Base-by-base conservation (phyloP, 495 filamentous ascomycete genomes). In the Lophium mytilinum region DNA sequence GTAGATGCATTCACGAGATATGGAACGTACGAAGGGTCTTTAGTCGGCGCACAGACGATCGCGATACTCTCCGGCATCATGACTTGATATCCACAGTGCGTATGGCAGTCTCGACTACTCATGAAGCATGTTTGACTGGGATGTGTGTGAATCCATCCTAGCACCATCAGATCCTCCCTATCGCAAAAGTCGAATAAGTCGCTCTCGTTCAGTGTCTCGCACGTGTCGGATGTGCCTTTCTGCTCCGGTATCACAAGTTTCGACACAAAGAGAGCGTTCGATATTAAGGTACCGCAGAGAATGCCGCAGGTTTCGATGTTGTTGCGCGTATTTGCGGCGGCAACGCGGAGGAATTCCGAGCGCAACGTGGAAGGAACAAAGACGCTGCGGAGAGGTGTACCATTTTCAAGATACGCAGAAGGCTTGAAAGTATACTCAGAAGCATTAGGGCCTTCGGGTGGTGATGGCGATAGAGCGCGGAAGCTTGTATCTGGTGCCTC, bases 121-220 rank as follows among this genome's bases (percentile, higher is more conserved):
- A 98, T 93, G 68, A 98, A 98, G 69, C 93, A 98, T 1, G 89
- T 95, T 73, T 98, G 94, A 0, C 84, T 88, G 0, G 93, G 93
- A 68, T 98, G 93, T 0, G 93, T 98, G 68, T 98, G 93, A 55
- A 98, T 98, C 93, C 93, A 98, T 52, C 93, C 93, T 9, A 96
- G 78, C 57, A 93, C 83, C 72, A 96, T 84, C 39, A 97, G 67
- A 43, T 96, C 88, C 63, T 96, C 84, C 7, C 75, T 77, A 61
- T 92, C 84, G 64, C 88, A 92, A 66, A 90, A 97, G 35, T 94
- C 88, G 43, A 96, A 87, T 19, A 95, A 78, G 0, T 80, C 83
- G 37, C 76, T 77, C 65, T 95, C 92, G 62, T 96, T 90, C 24
- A 87, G 80, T 4, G 86, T 97, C 64, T 96, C 91, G 69, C 93